Evolutionary conservation across 2,329 filamentous ascomycete genomes (phyloP), one percentile per base, ranked within the genome.

Genomic region (Colletotrichum theobromicola): DNA sequence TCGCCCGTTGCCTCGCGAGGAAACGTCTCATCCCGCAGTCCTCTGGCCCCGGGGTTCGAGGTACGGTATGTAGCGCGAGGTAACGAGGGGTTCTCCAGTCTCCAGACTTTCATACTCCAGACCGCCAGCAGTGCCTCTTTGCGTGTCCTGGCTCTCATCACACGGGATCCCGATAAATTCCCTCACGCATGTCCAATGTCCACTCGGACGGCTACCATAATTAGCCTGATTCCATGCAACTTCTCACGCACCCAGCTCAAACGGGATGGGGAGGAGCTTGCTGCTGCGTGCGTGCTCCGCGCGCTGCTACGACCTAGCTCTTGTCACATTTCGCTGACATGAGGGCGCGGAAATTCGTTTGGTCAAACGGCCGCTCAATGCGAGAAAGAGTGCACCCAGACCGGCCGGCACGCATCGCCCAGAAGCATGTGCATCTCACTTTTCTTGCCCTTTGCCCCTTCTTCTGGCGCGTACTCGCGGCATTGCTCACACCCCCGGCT

Each of bases 111-210:
- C 34, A 58, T 35, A 62, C 26, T 65, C 61, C 61, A 74, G 72
- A 72, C 72, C 72, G 72, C 72, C 42, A 42, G 32, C 66, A 53
- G 21, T 64, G 18, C 60, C 26, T 67, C 28, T 30, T 64, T 37
- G 70, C 42, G 46, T 70, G 66, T 57, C 58, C 50, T 37, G 24
- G 37, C 64, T 67, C 69, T 67, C 69, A 26, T 70, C 32, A 24
- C 37, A 53, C 42, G 42, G 26, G 30, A 67, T 75, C 30, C 74
- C 50, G 65, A 69, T 30, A 75, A 76, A 76, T 76, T 75, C 72
- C 75, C 75, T 76, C 75, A 73, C 55, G 34, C 64, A 72, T 72
- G 65, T 60, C 72, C 72, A 72, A 72, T 72, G 65, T 60, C 72
- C 72, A 72, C 67, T 65, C 74, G 63, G 67, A 64, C 42, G 28